A percentile compares a stretch with the other conserved stretches of the same genome.
Evolutionary conservation across 257 asterid genomes (phyloP).

Genomic region (Salvia hispanica): DNA sequence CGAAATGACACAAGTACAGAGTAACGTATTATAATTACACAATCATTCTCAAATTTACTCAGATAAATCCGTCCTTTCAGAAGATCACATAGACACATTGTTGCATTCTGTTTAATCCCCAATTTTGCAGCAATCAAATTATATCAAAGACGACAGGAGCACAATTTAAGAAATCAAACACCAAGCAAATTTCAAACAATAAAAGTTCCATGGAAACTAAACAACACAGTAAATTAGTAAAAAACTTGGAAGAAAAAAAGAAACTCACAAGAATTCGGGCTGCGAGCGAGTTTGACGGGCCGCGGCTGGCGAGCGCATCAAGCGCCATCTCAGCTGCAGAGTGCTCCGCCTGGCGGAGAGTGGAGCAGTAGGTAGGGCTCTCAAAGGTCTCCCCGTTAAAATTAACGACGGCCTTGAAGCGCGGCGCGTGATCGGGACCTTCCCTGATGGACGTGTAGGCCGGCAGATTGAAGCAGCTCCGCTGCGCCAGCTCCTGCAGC

Average conservation of each 20-base stretch:
- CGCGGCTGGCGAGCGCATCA: slow-evolving; percentile 61
- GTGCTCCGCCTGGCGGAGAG: slow-evolving; percentile 91
- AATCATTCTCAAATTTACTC: not conserved
- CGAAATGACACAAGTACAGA: too few species aligned
- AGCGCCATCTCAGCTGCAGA: slow-evolving; percentile 92
- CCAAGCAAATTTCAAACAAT: slow-evolving; percentile 13
- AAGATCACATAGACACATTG: slow-evolving; percentile 12
- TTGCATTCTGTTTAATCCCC: not conserved
- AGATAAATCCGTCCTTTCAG: not conserved
- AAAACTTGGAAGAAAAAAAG: not conserved
- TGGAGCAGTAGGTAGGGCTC: slow-evolving; percentile 81
- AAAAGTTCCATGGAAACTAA: not conserved
- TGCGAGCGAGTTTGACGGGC: slow-evolving; percentile 81
- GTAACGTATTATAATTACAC: not conserved
- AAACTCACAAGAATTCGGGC: slow-evolving; percentile 65
- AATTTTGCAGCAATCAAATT: slow-evolving; percentile 5
- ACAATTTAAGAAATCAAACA: not conserved
- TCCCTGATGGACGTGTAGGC: slow-evolving; percentile 72
- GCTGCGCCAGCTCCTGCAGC: slow-evolving; percentile 93
- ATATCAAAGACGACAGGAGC: slow-evolving; percentile 16
- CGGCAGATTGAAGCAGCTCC: slow-evolving; percentile 92
- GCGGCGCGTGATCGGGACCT: slow-evolving; percentile 97
- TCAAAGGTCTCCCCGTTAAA: slow-evolving; percentile 84
- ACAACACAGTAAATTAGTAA: not conserved
- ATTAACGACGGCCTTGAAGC: slow-evolving; percentile 77